Evolutionary conservation across 257 asterid species (phyloP), one percentile per base, ranked within the genome.

Genomic region (Euphrasia confusa): DNA sequence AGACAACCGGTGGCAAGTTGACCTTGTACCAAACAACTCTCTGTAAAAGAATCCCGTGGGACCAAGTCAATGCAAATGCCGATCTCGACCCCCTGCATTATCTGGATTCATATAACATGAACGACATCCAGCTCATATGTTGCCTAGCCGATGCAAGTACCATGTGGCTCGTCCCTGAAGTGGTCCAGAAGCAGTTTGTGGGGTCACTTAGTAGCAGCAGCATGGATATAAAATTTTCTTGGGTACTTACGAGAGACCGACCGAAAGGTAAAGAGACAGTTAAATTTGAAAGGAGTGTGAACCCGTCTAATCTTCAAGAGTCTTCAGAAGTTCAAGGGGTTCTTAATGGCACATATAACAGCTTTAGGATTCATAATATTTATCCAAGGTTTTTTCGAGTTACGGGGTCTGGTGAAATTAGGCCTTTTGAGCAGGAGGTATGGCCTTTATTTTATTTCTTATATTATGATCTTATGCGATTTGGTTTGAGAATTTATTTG

Each of bases 231-330:
- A 86, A 76, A 61, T 74, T 83, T 81, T 77, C 99, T 73, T 93
- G 99, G 99, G 75, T 87, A 59, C 90, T 93, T 57, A 81, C 79
- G 12, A 87, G 99, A 73, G 97, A 93, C 77, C 80, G 97, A 58
- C 99, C 99, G 47, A 93, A 93, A 75, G 94, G 88, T 69, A 93
- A 93, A 81, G 99, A 93, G 77, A 84, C 68, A 37, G 99, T 93
- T 81, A 89, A 87, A 72, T 93, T 79, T 60, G 96, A 93, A 68
- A 80, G 79, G 61, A 75, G 65, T 56, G 78, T 85, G n/a, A 87
- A 80, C 54, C 81, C 75, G 10, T 70, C 56, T 58, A 81, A 84
- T 72, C 83, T 83, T 79, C 99, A 97, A 11, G 33, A 70, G 60
- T 74, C 95, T 17, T 87, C 80, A 11, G 85, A 89, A 53, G 88